Evolutionary conservation across 2,329 filamentous ascomycete species (phyloP), one percentile per base, ranked within the genome.

Genomic region (Neoarthrinium moseri): DNA sequence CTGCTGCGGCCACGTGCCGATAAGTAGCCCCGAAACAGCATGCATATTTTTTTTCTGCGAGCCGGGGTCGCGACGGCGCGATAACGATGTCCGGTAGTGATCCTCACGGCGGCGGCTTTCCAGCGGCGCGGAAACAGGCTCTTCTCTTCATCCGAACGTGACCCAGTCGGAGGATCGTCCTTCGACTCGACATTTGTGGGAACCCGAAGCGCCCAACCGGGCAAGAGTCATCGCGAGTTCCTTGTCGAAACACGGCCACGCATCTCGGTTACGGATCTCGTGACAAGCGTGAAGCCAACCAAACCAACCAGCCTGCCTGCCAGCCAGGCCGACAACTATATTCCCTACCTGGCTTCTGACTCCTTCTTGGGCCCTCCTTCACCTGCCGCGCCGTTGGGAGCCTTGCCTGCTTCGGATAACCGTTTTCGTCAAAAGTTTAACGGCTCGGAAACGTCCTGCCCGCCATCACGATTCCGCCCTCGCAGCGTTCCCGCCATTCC

Each of bases 1-100:
- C n/a, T n/a, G 12, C 13, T 35, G n/a, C 10, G 21, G 18, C 39
- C 45, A 47, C 45, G 45, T 47, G 45, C 20, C 22, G 39, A 47
- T 43, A 43, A 43, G 45, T 21, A 36, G 45, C 32, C 7, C 29
- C 10, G n/a, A 27, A 10, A 29, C 12, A 15, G 27, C 24, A 21
- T 26, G 23, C 36, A 23, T 12, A n/a, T 43, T 23, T 32, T 27
- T 17, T 13, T 29, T 13, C 13, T 15, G 20, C 30, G 6, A 6
- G 13, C n/a, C 23, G 37, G 37, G 7, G 21, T 10, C 24, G 36
- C 29, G 42, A 42, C 45, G 26, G 34, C 45, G 40, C 40, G 45
- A 39, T 47, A 43, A 38, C 40, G 40, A 13, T 20, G 22, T 44
- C 17, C 41, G 32, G 41, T 12, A 44, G 32, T 35, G 41, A 44